Evolutionary conservation across 2,329 filamentous ascomycete genomes (phyloP).

Genomic region (Neoarthrinium moseri): DNA sequence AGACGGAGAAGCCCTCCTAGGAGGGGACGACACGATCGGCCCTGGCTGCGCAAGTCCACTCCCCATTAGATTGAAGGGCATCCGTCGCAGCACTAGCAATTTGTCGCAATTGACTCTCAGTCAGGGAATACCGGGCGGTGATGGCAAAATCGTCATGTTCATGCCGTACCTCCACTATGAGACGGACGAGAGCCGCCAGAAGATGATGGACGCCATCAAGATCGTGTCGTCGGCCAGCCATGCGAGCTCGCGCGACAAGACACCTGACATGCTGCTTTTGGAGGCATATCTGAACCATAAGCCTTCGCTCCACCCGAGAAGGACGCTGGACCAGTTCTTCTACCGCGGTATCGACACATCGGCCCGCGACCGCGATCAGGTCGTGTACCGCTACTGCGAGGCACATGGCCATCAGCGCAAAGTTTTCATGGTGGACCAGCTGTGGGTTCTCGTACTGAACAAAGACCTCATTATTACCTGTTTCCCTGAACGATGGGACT

Average conservation of each 20-base stretch:
- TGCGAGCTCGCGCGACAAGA: conserved; percentile 26
- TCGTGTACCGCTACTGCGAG: conserved; percentile 58
- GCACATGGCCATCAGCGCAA: conserved; percentile 45
- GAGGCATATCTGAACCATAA: conserved; percentile 44
- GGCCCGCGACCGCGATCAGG: conserved; percentile 60
- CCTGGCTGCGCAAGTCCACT: conserved; percentile 4
- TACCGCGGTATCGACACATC: conserved; percentile 64
- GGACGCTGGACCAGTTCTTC: conserved; percentile 65
- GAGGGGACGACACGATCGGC: conserved; percentile 16
- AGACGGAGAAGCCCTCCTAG: conserved; percentile 26
- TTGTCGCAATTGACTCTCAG: conserved; percentile 17
- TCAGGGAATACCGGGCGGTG: conserved; percentile 14
- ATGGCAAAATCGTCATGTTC: conserved; percentile 35
- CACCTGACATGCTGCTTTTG: conserved; percentile 44
- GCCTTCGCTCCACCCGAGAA: conserved; percentile 54
- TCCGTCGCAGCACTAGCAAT: conserved; percentile 17
- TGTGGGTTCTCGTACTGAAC: conserved; percentile 64
- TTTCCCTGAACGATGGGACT: conserved; percentile 58
- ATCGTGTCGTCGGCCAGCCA: conserved; percentile 22
- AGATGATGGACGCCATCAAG: conserved; percentile 55
- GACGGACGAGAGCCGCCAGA: conserved; percentile 49
- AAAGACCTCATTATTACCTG: conserved; percentile 58
- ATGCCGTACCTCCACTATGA: conserved; percentile 69
- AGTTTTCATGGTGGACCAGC: conserved; percentile 68
- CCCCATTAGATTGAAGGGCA: conserved; percentile 5